Evolutionary conservation across 805 yeast genomes (phyloP).

Genomic region (Alloascoidea hylecoeti): DNA sequence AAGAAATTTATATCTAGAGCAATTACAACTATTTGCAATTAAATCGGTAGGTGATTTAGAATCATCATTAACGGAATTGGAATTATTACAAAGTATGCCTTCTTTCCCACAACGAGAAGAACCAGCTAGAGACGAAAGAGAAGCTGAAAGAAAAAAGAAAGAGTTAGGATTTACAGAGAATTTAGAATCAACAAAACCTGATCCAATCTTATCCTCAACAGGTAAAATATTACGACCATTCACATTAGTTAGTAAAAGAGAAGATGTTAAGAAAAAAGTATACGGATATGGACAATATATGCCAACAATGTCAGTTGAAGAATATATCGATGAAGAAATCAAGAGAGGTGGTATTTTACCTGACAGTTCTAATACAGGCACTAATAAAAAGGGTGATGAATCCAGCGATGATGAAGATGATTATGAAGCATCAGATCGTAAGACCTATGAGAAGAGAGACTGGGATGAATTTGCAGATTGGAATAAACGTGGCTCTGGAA

Average conservation of each 20-base stretch:
- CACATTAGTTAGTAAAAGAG: constrained; percentile 46
- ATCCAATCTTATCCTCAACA: constrained; percentile 43
- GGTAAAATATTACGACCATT: constrained; percentile 83
- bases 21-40: constrained; percentile 35
- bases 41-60: constrained; percentile 44
- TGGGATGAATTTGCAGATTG: constrained; percentile 94
- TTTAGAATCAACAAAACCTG: constrained; percentile 27
- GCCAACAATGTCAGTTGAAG: constrained; percentile 93
- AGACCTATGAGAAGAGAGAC: constrained; percentile 62
- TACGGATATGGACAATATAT: constrained; percentile 85
- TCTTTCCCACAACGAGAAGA: constrained; percentile 13
- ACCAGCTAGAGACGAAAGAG: constrained; percentile 8
- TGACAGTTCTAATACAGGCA: constrained; percentile 9
- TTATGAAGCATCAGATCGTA: constrained; percentile 38
- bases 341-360: constrained; percentile 64
- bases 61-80: constrained; percentile 46
- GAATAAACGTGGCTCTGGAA: constrained; percentile 82
- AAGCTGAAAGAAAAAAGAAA: constrained; percentile 14
- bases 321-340: constrained; percentile 73
- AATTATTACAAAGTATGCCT: constrained; percentile 39
- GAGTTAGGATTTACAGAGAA: constrained; percentile 47
- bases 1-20: constrained; percentile 40
- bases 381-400: constrained; percentile 18
- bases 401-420: constrained; percentile 50
- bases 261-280: constrained; percentile 48